Evolutionary conservation across 352 stramenopile genomes (phyloP).

Genomic region (Elongisporangium senticosum): DNA sequence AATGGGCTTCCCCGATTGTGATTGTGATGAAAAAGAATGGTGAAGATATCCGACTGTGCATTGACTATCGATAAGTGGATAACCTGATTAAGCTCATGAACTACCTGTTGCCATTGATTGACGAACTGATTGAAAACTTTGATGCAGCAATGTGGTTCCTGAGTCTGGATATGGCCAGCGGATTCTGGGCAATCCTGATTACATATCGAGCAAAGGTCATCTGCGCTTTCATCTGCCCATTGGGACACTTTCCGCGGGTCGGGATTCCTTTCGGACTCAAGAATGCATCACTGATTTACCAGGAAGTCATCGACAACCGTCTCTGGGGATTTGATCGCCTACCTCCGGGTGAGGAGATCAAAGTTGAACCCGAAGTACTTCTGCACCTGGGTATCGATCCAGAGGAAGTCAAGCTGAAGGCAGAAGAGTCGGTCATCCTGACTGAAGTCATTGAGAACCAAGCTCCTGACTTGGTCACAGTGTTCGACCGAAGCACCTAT

Average conservation of each 20-base stretch:
- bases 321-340: constrained; percentile 10
- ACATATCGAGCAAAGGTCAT: constrained; percentile 12
- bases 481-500: constrained; percentile 10
- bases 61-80: constrained; percentile 16
- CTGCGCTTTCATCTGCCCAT: constrained; percentile 14
- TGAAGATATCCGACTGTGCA: constrained; percentile 8
- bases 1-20: constrained; percentile 9
- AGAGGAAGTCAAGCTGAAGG: background rate
- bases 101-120: constrained; percentile 15
- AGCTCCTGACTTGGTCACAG: background rate
- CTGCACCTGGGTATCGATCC: background rate
- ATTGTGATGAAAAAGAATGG: constrained; percentile 21
- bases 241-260: constrained; percentile 14
- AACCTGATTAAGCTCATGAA: constrained; percentile 13
- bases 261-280: constrained; percentile 19
- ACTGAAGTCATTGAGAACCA: background rate
- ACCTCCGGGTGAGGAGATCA: background rate
- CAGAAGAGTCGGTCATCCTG: background rate
- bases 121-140: constrained; percentile 21
- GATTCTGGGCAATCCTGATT: constrained; percentile 18
- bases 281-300: constrained; percentile 11
- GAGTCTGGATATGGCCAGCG: constrained; percentile 10
- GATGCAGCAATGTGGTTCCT: constrained; percentile 11
- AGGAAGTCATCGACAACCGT: constrained; percentile 9
- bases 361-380: constrained; percentile 4